These are phyloP conservation scores for Taphrina pruni DNA, from an alignment of 1,139 yeast genomes.

Conservation along the genomic window DNA sequence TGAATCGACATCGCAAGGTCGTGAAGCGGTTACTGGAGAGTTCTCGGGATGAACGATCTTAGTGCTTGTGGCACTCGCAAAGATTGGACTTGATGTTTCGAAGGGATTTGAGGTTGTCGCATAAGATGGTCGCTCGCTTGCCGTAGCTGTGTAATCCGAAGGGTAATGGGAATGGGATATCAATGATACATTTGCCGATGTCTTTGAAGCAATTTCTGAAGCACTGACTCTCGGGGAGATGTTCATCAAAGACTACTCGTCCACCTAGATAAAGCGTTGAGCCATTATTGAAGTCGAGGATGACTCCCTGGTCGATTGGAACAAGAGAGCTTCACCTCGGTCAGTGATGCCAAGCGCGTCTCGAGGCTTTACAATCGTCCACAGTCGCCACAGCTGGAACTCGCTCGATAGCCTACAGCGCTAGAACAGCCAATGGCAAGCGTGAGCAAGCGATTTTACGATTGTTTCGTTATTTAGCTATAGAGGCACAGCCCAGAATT, in stretches of 20 bases:
- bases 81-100: not conserved
- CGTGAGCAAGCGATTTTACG: too few species aligned
- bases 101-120: conserved; percentile 5
- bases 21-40: not conserved
- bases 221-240: conserved; percentile 6
- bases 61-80: conserved; percentile 1
- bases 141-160: not conserved
- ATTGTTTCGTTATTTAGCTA: not conserved
- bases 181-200: not conserved
- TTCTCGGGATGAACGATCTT: not conserved
- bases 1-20: not conserved
- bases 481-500: not conserved
- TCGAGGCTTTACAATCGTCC: too few species aligned
- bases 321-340: not conserved
- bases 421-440: not conserved
- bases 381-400: too few species aligned
- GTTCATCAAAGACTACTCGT: conserved; percentile 3
- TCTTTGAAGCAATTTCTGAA: not conserved
- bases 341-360: too few species aligned
- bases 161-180: not conserved
- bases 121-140: not conserved
- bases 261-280: not conserved
- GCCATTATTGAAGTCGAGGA: not conserved
- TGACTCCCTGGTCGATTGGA: not conserved
- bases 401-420: too few species aligned